A percentile compares a stretch with the other conserved stretches of the same genome.
These are phyloP conservation scores for Cyanidioschyzon merolae DNA, from an alignment of 23 red algal species.

Conservation along the genomic window DNA sequence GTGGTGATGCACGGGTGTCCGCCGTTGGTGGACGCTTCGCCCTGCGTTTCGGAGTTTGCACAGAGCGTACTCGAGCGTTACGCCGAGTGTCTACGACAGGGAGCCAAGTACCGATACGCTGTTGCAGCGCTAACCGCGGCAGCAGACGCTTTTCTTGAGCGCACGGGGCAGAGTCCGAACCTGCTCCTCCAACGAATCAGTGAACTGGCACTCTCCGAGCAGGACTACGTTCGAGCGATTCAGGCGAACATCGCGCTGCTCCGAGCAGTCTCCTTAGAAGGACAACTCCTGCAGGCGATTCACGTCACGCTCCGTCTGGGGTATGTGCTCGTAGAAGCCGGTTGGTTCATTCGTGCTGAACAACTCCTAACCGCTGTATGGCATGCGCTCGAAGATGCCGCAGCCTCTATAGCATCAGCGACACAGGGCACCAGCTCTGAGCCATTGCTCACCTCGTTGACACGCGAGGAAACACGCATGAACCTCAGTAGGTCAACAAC, in stretches of 20 bases:
- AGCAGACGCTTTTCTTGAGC: not conserved
- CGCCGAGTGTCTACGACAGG: not conserved
- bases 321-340: not conserved
- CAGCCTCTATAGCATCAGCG: not conserved
- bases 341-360: conserved; percentile 10
- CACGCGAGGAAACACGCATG: not conserved
- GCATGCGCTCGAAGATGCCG: conserved; percentile 11
- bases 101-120: conserved; percentile 1
- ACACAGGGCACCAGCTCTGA: not conserved
- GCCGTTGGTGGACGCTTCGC: not conserved
- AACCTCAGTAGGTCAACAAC: too few relatives aligned
- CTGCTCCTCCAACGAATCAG: conserved; percentile 6
- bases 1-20: not conserved
- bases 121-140: not conserved
- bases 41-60: not conserved
- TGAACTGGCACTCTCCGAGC: conserved; percentile 10
- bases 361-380: not conserved
- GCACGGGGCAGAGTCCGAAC: not conserved
- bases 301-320: not conserved
- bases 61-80: not conserved
- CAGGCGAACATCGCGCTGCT: not conserved
- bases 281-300: not conserved
- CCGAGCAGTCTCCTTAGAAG: not conserved
- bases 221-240: conserved; percentile 4
- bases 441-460: not conserved